Evolutionary conservation across 768 basidiomycete genomes (phyloP).

Genomic region (Pholiota molesta): DNA sequence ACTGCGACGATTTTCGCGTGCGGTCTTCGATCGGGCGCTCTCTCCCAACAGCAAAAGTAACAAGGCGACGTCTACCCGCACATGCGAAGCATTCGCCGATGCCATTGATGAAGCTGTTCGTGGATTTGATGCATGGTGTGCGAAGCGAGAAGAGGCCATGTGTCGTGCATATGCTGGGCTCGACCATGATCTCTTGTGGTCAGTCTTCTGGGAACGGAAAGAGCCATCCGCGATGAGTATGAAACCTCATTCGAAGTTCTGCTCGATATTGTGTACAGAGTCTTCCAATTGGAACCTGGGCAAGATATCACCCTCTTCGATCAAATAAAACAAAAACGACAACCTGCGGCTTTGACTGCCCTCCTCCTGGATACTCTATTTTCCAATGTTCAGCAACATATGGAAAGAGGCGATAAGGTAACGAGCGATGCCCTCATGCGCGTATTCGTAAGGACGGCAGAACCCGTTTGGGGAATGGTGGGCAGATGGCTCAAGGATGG

Average conservation of each 20-base stretch:
- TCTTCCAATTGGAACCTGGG: constrained; percentile 32
- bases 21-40: constrained; percentile 43
- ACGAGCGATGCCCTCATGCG: constrained; percentile 60
- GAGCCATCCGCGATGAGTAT: constrained; percentile 58
- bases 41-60: constrained; percentile 18
- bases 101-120: constrained; percentile 66
- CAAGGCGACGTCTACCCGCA: constrained; percentile 44
- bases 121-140: constrained; percentile 70
- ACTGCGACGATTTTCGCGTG: constrained; percentile 61
- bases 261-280: constrained; percentile 47
- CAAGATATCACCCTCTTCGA: constrained; percentile 25
- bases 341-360: constrained; percentile 58
- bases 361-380: constrained; percentile 67
- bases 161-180: constrained; percentile 58
- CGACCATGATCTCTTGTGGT: constrained; percentile 48
- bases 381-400: constrained; percentile 55
- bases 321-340: constrained; percentile 23
- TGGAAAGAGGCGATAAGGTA: constrained; percentile 57
- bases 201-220: constrained; percentile 70
- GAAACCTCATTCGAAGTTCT: constrained; percentile 61
- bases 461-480: constrained; percentile 77
- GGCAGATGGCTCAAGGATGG: constrained; percentile 75
- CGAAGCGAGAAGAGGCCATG: constrained; percentile 66
- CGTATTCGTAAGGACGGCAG: constrained; percentile 63
- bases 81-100: constrained; percentile 83